Evolutionary conservation across 495 filamentous ascomycete genomes (phyloP), one percentile per base, ranked within the genome.

Genomic region (Astrothelium macrocarpum): DNA sequence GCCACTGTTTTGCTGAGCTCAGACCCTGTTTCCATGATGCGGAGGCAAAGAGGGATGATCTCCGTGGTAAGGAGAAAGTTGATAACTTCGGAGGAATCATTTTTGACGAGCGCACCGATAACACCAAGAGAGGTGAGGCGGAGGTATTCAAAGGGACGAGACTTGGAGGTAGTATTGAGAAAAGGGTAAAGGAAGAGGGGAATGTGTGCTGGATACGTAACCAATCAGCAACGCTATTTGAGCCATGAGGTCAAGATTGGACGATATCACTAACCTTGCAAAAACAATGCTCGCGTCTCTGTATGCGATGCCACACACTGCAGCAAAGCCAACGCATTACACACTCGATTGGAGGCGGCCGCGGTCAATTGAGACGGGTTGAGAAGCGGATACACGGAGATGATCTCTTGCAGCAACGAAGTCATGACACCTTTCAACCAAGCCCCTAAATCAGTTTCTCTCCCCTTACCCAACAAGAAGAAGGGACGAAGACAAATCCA

Each of bases 11-110:
- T 99, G 80, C 91, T 96, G 53, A 99, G 80, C 73, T 99, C 94
- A 0, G 94, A 97, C 34, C 95, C 95, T 0, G 94, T 99, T 79
- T 99, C 94, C 94, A 99, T 99, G 71, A 99, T 97, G 34, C 94
- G 86, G 29, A 99, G 89, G 72, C 94, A 99, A 2, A 99, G 84
- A 5, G 94, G 94, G 62, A 99, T 99, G 68, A 99, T 99, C 75
- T 99, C 94, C 32, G 94, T 99, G 2, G 95, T 97, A 16, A 99
- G 83, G 32, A 99, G 86, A 75, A 99, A 99, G 78, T 96, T 97
- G 77, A 99, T 97, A 28, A 97, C 95, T 76, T 97, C 94, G 4
- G 89, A 90, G 1, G 92, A 96, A 78, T 99, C 94, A 75, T 99
- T 99, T 82, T 99, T 99, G 53, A 99, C 94, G 59, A 99, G 78